Base-by-base conservation (phyloP, 2,329 filamentous ascomycete species). In the Graphilbum fragrans region DNA sequence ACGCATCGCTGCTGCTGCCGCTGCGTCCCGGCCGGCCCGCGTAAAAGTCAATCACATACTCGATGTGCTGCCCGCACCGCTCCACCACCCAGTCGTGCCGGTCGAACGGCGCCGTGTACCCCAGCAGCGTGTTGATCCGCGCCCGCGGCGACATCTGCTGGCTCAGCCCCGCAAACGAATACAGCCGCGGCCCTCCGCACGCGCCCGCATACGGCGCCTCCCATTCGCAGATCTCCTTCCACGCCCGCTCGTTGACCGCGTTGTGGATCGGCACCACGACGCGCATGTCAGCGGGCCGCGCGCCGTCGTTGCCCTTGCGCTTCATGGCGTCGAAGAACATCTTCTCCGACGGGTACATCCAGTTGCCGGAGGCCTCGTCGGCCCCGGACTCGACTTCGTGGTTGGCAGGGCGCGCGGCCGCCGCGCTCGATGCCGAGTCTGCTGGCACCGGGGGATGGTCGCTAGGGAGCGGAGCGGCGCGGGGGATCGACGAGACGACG, bases 11-110 rank as follows among this genome's bases (percentile, higher is more conserved):
- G 3, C 37, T 21, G n/a, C 19, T 16, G 2, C 38, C 21, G 10
- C 22, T 10, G 23, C 49, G 48, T 6, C 68, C 63, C 51, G 63
- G 61, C 6, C 72, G 66, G 0, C 92, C 92, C 5, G 86, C 79
- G 57, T 98, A 98, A 54, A 98, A 98, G 62, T 98, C 92, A 59
- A 98, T 98, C 32, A 98, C 82, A 58, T 98, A 98, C 53, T 96
- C 92, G 38, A 98, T 66, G 54, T 76, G 77, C 18, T 69, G 81
- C 23, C 84, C 90, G 57, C 92, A 96, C 39, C 92, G 72, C 62
- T 98, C 88, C 29, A 98, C 81, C 20, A 95, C 79, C 92, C 92
- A 98, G 60, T 98, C 92, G 59, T 98, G 92, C 22, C 92, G 72
- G 63, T 98, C 92, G 60, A 98, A 98, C 2, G 92, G 92, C 41